These are phyloP conservation scores for Leishmania braziliensis DNA, from an alignment of 208 protist species.

Conservation along the genomic window DNA sequence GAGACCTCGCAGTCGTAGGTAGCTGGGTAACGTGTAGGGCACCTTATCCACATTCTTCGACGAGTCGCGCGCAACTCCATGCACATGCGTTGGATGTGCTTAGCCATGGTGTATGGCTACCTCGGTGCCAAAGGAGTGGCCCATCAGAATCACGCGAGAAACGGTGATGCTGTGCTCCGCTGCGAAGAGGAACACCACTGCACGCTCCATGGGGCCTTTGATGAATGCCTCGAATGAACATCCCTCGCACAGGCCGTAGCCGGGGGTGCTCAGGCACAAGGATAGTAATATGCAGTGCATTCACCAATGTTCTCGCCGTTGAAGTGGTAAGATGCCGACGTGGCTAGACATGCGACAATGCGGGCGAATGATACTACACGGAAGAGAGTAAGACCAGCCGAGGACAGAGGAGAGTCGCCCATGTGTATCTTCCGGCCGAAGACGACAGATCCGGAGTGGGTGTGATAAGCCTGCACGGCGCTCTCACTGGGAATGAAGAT, in stretches of 20 bases:
- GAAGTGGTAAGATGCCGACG: slow-evolving; percentile 49
- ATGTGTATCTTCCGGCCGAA: slow-evolving; percentile 32
- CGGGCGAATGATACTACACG: slow-evolving; percentile 47
- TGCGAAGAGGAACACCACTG: slow-evolving; percentile 45
- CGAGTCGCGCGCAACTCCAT: slow-evolving; percentile 19
- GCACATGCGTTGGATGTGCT: slow-evolving; percentile 37
- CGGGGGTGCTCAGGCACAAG: slow-evolving; percentile 48
- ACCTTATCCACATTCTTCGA: slow-evolving; percentile 8
- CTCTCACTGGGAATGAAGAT: slow-evolving; percentile 46
- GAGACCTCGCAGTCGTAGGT: not conserved
- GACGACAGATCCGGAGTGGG: slow-evolving; percentile 35
- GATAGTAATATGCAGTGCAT: slow-evolving; percentile 53
- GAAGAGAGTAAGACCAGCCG: slow-evolving; percentile 37
- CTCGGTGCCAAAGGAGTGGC: slow-evolving; percentile 52
- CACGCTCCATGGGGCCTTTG: slow-evolving; percentile 46
- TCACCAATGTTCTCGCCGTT: slow-evolving; percentile 60
- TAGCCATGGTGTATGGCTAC: slow-evolving; percentile 42
- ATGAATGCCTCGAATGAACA: slow-evolving; percentile 38
- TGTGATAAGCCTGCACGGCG: slow-evolving; percentile 39
- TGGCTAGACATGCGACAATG: slow-evolving; percentile 54
- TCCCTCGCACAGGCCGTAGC: slow-evolving; percentile 46
- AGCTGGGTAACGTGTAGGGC: slow-evolving; percentile 18
- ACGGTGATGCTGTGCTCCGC: slow-evolving; percentile 38
- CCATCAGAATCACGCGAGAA: slow-evolving; percentile 47
- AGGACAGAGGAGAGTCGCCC: slow-evolving; percentile 22